Evolutionary conservation across 164 flowering plant genomes (phyloP).

Genomic region (Brasenia schreberi): DNA sequence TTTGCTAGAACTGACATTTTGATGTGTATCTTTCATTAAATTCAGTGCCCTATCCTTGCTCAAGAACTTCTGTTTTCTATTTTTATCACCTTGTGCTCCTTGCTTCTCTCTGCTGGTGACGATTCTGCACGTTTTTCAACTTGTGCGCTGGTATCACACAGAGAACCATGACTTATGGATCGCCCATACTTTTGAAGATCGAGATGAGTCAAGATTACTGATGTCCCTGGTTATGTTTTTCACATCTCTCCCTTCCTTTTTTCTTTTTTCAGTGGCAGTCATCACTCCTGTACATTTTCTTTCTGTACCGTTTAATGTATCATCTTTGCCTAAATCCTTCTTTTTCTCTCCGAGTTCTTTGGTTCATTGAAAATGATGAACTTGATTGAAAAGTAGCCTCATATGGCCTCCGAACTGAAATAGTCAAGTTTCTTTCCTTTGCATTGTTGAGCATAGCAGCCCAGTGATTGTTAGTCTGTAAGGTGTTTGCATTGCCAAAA

Average conservation of each 20-base stretch:
- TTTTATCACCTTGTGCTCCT: background rate
- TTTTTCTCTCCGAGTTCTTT: background rate
- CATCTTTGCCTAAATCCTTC: too few species aligned
- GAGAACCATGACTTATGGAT: background rate
- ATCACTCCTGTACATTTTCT: background rate
- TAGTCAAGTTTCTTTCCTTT: constrained; percentile 44
- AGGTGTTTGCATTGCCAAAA: constrained; percentile 69
- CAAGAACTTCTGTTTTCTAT: background rate
- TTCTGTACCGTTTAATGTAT: background rate
- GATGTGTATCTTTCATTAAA: too few species aligned
- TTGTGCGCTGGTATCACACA: background rate
- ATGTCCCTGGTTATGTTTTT: background rate
- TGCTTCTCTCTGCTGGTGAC: background rate
- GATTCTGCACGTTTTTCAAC: background rate
- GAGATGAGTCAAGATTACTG: background rate
- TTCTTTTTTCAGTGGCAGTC: background rate
- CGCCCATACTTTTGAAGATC: background rate
- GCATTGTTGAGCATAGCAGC: constrained; percentile 77
- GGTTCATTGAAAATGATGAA: background rate
- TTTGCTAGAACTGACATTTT: background rate
- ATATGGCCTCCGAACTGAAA: constrained; percentile 48
- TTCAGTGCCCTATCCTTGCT: background rate
- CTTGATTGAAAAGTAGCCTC: constrained; percentile 22
- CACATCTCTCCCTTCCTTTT: background rate
- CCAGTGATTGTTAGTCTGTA: constrained; percentile 58